Conservation (phyloP, 345 rosid species). For the Ceriops zippeliana region DNA sequence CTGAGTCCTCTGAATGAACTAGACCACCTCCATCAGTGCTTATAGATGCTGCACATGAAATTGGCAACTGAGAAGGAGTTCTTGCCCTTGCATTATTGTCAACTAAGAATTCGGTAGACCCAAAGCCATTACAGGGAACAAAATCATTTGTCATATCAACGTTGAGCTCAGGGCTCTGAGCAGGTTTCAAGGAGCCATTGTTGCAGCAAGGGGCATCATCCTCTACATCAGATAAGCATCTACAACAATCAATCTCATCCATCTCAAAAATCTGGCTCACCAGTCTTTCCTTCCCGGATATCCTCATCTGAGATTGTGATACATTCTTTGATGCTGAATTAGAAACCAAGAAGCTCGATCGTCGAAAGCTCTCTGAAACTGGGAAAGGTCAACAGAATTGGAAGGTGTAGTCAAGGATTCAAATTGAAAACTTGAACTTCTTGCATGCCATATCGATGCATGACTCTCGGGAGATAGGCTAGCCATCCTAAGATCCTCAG, state of each 20-base stretch:
- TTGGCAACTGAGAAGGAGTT: constrained; percentile 24
- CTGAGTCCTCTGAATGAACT: constrained; percentile 69
- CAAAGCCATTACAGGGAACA: constrained; percentile 10
- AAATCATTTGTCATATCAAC: constrained; percentile 15
- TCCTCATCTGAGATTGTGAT: constrained; percentile 50
- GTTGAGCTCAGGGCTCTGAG: constrained; percentile 22
- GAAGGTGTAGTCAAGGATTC: constrained; percentile 48
- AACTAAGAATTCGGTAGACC: constrained; percentile 19
- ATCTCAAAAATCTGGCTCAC: constrained; percentile 52
- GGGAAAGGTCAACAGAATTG: constrained; percentile 52
- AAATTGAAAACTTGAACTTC: constrained; percentile 53
- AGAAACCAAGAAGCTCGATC: constrained; percentile 43
- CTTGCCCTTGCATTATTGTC: constrained; percentile 24
- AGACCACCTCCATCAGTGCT: constrained; percentile 65
- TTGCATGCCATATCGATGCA: constrained; percentile 40
- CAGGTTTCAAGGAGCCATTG: constrained; percentile 21
- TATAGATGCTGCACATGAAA: constrained; percentile 66
- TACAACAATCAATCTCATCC: constrained; percentile 65
- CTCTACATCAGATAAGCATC: constrained; percentile 63
- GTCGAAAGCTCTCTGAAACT: constrained; percentile 48
- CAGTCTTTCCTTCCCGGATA: constrained; percentile 69
- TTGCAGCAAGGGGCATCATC: constrained; percentile 30
- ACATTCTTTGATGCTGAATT: constrained; percentile 37
- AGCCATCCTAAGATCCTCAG: constrained; percentile 34
- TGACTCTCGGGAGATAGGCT: constrained; percentile 46